Conservation (phyloP, 2,329 filamentous ascomycete species). For the Trematosphaeria pertusa region DNA sequence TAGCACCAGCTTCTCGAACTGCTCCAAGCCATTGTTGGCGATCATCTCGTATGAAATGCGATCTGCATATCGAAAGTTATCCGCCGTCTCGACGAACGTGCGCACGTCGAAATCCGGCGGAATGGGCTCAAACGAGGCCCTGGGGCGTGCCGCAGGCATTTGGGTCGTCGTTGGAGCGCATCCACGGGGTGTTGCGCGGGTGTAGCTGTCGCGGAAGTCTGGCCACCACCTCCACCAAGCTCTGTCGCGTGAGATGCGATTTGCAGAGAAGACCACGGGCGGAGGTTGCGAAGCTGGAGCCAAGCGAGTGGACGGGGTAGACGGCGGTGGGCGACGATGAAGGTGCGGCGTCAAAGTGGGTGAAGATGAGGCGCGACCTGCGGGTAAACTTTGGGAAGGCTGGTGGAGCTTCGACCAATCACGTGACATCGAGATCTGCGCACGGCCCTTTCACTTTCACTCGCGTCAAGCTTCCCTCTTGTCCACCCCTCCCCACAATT, state of each 20-base stretch:
- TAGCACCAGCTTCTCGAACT: conserved; percentile 84
- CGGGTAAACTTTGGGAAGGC: too few species aligned
- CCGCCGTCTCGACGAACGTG: conserved; percentile 74
- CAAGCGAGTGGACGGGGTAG: too few species aligned
- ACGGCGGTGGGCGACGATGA: too few species aligned
- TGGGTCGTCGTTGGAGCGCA: conserved; percentile 16
- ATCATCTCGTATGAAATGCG: conserved; percentile 82
- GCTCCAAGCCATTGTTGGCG: conserved; percentile 74
- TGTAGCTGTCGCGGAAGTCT: neutral
- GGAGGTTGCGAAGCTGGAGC: neutral
- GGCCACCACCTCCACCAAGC: neutral
- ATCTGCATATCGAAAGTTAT: conserved; percentile 87
- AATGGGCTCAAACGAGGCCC: conserved; percentile 91
- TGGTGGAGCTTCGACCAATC: too few species aligned
- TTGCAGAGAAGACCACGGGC: conserved; percentile 2
- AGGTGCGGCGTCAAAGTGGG: too few species aligned
- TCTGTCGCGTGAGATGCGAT: conserved; percentile 3
- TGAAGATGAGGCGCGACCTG: too few species aligned
- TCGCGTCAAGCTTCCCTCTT: too few species aligned
- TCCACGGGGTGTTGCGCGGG: conserved; percentile 16
- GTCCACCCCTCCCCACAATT: too few species aligned
- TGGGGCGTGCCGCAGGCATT: conserved; percentile 82
- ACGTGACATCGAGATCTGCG: too few species aligned
- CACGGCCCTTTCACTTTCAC: too few species aligned
- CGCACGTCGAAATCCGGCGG: conserved; percentile 83